Base-by-base conservation (phyloP, 345 rosid species). In the Salix exigua region DNA sequence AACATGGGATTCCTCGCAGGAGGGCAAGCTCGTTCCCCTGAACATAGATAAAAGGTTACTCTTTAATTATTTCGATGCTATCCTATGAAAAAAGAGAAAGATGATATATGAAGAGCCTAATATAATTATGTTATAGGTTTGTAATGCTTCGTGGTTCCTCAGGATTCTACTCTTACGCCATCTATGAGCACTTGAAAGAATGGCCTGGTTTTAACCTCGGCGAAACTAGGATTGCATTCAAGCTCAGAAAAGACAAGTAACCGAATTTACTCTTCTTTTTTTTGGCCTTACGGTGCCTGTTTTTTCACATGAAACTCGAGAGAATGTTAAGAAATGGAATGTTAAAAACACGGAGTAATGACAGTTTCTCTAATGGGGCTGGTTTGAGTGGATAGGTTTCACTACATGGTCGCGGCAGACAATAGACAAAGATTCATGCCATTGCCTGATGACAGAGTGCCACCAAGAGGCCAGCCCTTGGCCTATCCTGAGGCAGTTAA, bases 341-440 rank as follows among this genome's bases (percentile, higher is more conserved):
- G 9, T 19, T 18, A 16, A 33, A 28, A 16, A 40, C 37, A 16
- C 26, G 21, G 37, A 26, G 42, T 42, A n/a, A 23, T 55, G 26
- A 2, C 16, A 42, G 21, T 62, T 37, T 62, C 25, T 46, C 18
- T 46, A 46, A 46, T 46, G 6, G 17, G 19, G 51, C 4, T 46
- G 6, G 9, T 19, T 58, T 37, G 48, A 11, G n/a, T n/a, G 72
- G 70, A 68, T 81, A 95, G 97, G 91, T 95, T 95, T 88, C 92
- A 88, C 66, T 89, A 89, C 83, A 95, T 95, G 99, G 93, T 88
- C 38, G 70, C 91, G 79, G 90, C 93, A 33, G 97, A 93, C 62
- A 86, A 95, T 77, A 90, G 95, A 77, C 97, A 93, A 60, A 90
- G 99, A 80, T 82, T 80, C 79, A 93, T 95, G 98, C 98, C 99